Percentiles rank a stretch among this genome's conserved stretches.
phyloP scores from a whole-genome alignment of 179 eudicot species.

The Actinidia polygama region DNA sequence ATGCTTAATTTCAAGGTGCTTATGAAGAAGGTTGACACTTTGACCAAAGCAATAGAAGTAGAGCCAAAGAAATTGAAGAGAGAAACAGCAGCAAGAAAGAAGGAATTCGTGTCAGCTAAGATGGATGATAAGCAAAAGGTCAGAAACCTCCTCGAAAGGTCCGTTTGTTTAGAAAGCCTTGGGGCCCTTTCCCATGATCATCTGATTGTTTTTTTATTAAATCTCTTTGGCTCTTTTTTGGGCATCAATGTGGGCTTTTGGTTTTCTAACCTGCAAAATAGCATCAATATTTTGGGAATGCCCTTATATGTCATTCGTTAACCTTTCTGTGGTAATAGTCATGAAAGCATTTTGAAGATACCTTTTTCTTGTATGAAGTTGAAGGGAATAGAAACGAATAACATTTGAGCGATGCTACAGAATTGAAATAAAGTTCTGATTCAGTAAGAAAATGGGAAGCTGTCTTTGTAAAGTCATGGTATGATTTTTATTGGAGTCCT shows the following conservation, averaged over 20 bases:
- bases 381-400: slow-evolving; percentile 4
- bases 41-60: slow-evolving; percentile 68
- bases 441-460: background rate
- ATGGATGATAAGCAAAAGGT: slow-evolving; percentile 47
- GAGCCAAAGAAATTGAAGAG: slow-evolving; percentile 72
- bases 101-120: slow-evolving; percentile 43
- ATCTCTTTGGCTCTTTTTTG: background rate
- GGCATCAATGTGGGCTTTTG: background rate
- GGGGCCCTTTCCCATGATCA: background rate
- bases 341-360: slow-evolving; percentile 29
- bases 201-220: background rate
- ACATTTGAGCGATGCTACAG: slow-evolving; percentile 14
- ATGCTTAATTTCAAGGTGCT: slow-evolving; percentile 52
- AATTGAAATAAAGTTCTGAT: slow-evolving; percentile 18
- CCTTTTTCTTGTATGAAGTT: background rate
- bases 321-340: slow-evolving; percentile 7
- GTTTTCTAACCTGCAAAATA: background rate
- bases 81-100: slow-evolving; percentile 50
- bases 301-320: background rate
- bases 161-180: slow-evolving; percentile 1
- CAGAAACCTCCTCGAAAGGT: slow-evolving; percentile 63
- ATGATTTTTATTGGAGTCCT: slow-evolving; percentile 3
- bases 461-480: slow-evolving; percentile 6
- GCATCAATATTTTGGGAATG: background rate
- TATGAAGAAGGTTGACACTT: slow-evolving; percentile 73